phyloP scores from a whole-genome alignment of 2,329 filamentous ascomycete genomes.

The Microdochium nivale region DNA sequence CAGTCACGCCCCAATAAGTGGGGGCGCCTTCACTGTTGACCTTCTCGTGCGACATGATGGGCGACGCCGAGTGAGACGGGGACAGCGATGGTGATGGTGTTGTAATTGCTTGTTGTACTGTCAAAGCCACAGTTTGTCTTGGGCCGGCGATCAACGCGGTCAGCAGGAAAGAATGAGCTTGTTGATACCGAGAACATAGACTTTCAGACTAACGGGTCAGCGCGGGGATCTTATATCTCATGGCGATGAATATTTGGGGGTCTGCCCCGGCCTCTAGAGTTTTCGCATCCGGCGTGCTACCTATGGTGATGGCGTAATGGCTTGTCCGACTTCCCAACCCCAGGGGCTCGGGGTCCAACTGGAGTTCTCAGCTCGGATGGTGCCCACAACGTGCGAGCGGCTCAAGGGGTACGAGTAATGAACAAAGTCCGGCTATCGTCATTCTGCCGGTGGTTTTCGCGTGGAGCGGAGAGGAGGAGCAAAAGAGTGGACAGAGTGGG shows the following conservation, averaged over 20 bases:
- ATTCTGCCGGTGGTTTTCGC: neutral
- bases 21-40: conserved; percentile 18
- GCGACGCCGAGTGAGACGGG: neutral
- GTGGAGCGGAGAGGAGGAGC: neutral
- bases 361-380: neutral
- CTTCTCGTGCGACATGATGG: conserved; percentile 9
- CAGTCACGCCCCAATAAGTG: conserved; percentile 21
- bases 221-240: neutral
- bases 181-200: neutral
- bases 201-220: neutral
- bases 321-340: neutral
- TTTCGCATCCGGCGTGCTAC: neutral
- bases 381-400: neutral
- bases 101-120: neutral
- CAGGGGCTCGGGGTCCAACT: neutral
- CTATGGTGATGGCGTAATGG: neutral
- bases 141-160: neutral
- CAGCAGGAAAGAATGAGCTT: neutral
- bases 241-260: neutral
- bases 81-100: neutral
- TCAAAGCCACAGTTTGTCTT: neutral
- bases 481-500: neutral
- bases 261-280: neutral
- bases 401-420: neutral
- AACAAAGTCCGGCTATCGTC: too few relatives aligned